Conservation (phyloP, 139 green algal species). For the Klebsormidium nitens region DNA sequence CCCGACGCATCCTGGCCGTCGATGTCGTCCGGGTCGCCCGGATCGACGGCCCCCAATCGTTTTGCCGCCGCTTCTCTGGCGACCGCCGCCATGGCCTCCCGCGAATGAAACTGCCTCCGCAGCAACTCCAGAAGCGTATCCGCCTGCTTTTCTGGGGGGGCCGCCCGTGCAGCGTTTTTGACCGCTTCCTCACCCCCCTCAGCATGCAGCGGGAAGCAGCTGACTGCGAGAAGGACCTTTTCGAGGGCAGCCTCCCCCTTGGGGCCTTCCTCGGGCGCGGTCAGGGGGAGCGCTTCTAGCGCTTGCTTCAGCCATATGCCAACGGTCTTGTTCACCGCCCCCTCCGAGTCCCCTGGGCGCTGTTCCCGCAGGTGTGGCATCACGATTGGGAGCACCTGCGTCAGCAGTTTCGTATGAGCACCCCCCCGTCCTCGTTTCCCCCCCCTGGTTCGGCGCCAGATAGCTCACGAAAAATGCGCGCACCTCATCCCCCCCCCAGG, state of each 20-base stretch:
- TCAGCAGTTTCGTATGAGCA: too few species aligned
- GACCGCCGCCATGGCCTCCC: slow-evolving; percentile 8
- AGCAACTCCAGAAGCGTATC: slow-evolving; percentile 12
- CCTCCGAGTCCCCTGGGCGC: neutral
- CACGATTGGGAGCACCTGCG: too few species aligned
- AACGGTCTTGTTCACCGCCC: neutral
- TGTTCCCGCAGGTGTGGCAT: neutral
- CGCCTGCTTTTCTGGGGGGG: neutral
- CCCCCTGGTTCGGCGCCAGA: too few species aligned
- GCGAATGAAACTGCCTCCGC: slow-evolving; percentile 7
- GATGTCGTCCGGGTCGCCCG: neutral
- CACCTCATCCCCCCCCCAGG: neutral
- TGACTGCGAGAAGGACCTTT: too few species aligned
- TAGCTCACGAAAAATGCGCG: too few species aligned
- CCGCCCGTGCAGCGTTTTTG: too few species aligned
- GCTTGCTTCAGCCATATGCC: neutral
- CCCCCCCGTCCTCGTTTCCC: too few species aligned
- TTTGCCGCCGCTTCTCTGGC: slow-evolving; percentile 1
- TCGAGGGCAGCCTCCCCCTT: neutral
- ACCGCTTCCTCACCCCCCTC: too few species aligned
- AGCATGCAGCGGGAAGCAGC: too few species aligned
- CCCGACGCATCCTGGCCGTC: slow-evolving; percentile 3
- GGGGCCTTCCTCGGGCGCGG: neutral
- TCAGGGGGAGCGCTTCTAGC: neutral
- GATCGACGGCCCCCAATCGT: neutral